Conservation (phyloP, 495 filamentous ascomycete genomes). For the Penicillium psychrofluorescens region DNA sequence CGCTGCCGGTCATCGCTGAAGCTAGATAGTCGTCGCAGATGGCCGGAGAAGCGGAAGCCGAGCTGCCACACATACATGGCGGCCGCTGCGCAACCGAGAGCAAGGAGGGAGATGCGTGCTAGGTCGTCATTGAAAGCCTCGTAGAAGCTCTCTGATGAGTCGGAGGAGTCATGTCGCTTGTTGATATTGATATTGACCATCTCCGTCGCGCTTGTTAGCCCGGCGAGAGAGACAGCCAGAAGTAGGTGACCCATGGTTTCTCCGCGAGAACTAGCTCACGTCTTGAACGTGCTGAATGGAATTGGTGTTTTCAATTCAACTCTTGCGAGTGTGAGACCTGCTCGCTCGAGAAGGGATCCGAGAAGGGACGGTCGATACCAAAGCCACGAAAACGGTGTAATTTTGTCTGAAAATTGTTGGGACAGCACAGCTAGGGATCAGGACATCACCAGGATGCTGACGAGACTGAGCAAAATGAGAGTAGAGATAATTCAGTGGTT, state of each 20-base stretch:
- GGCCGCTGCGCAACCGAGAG: conserved; percentile 44
- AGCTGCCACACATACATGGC: conserved; percentile 47
- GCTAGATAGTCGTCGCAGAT: conserved; percentile 67
- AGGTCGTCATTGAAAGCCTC: conserved; percentile 31
- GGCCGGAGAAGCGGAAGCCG: conserved; percentile 42
- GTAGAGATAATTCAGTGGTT: background rate
- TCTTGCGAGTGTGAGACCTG: conserved; percentile 12
- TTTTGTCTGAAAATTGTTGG: background rate
- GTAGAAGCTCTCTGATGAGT: conserved; percentile 15
- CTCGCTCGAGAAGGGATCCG: conserved; percentile 8
- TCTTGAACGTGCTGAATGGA: too few species aligned
- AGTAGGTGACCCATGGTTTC: conserved; percentile 9
- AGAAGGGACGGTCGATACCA: conserved; percentile 2
- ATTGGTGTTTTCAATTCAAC: background rate
- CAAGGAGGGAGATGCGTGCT: conserved; percentile 32
- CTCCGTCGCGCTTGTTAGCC: conserved; percentile 19
- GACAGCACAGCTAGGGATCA: background rate
- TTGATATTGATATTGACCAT: conserved; percentile 5
- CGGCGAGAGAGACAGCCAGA: conserved; percentile 19
- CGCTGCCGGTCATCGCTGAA: conserved; percentile 64
- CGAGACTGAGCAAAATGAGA: background rate
- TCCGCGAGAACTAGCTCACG: background rate
- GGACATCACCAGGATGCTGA: conserved; percentile 13
- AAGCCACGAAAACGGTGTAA: background rate
- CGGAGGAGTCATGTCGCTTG: conserved; percentile 17